Conservation (phyloP, 2,329 filamentous ascomycete species). For the Penicillium sp. region DNA sequence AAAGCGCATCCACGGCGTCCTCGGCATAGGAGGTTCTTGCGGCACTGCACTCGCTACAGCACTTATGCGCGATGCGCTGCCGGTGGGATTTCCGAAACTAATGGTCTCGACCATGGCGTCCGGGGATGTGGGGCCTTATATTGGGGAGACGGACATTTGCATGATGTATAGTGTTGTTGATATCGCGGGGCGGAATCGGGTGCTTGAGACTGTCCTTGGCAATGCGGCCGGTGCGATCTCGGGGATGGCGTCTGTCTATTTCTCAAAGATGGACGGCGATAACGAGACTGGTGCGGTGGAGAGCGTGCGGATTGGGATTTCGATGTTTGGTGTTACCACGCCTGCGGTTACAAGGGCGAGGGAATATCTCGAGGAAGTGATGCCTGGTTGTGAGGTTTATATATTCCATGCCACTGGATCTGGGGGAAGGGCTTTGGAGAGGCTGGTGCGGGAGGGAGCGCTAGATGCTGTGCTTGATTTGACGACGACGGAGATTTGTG, state of each 20-base stretch:
- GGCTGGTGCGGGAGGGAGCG: constrained; percentile 55
- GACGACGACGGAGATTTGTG: constrained; percentile 69
- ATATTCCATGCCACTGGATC: constrained; percentile 70
- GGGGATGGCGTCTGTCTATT: constrained; percentile 56
- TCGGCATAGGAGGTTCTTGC: constrained; percentile 62
- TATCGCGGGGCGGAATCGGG: constrained; percentile 62
- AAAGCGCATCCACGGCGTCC: constrained; percentile 53
- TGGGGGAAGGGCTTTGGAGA: constrained; percentile 68
- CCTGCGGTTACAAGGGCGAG: constrained; percentile 60
- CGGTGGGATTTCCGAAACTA: constrained; percentile 67
- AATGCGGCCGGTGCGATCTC: constrained; percentile 64
- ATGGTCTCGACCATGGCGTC: constrained; percentile 69
- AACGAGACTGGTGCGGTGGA: no score
- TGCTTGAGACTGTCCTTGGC: constrained; percentile 57
- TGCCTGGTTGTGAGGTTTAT: constrained; percentile 55
- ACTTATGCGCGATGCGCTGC: constrained; percentile 60
- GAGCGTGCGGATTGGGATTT: constrained; percentile 64
- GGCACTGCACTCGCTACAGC: constrained; percentile 61
- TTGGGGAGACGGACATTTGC: constrained; percentile 66
- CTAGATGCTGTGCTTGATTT: constrained; percentile 67
- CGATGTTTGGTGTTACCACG: constrained; percentile 75
- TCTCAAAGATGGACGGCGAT: no score
- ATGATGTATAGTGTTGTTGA: constrained; percentile 73
- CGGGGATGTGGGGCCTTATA: constrained; percentile 62
- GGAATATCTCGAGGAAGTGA: constrained; percentile 46